These are phyloP conservation scores for Cyberlindnera lachancei DNA, from an alignment of 805 yeast genomes.

Conservation along the genomic window DNA sequence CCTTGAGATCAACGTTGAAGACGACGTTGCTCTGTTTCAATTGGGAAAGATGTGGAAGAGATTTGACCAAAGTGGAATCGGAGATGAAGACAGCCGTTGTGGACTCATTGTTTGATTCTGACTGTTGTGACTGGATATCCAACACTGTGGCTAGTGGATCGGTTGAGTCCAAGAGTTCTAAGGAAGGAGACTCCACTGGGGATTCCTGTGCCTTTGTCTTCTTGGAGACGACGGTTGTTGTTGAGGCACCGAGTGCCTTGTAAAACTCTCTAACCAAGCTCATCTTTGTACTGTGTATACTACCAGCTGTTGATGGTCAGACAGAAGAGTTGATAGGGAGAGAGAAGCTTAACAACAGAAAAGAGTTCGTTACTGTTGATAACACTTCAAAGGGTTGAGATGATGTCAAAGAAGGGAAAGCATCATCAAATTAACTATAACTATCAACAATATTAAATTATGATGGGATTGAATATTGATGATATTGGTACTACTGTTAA, in stretches of 20 bases:
- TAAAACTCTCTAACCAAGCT: constrained; percentile 1
- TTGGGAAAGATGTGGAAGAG: constrained; percentile 48
- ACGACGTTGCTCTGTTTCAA: constrained; percentile 46
- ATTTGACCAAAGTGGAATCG: constrained; percentile 45
- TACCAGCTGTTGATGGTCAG: not conserved
- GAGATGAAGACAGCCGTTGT: constrained; percentile 34
- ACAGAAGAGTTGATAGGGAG: no score
- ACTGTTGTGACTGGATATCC: constrained; percentile 3
- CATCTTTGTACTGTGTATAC: not conserved
- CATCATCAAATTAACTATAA: no score
- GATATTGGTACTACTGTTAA: no score
- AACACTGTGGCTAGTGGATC: constrained; percentile 11
- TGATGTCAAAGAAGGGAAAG: no score
- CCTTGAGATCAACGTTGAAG: constrained; percentile 58
- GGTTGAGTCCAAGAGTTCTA: constrained; percentile 12
- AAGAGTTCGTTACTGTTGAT: no score
- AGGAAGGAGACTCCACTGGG: constrained; percentile 2
- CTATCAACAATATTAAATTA: no score
- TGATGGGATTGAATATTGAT: no score
- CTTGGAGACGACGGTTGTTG: constrained; percentile 11
- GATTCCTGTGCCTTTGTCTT: constrained; percentile 3
- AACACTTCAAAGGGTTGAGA: no score
- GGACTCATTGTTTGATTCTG: not conserved
- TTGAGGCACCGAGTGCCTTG: not conserved
- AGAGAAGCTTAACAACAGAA: no score